Conservation (phyloP, 1,139 yeast genomes). For the Taphrina flavorubra region DNA sequence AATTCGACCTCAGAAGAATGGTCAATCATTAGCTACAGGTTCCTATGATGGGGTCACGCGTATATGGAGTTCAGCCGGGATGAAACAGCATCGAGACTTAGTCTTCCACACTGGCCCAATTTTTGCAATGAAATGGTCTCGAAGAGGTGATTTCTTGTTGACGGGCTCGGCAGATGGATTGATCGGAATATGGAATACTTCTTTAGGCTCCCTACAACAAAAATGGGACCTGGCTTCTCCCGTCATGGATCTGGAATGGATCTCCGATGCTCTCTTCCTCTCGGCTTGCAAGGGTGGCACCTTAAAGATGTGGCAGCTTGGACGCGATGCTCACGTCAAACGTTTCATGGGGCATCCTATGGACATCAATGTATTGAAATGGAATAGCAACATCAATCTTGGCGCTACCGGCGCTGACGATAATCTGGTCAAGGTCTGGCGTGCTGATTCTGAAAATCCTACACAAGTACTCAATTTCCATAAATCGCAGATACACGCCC, state of each 20-base stretch:
- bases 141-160: slow-evolving; percentile 54
- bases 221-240: slow-evolving; percentile 52
- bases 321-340: slow-evolving; percentile 62
- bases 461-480: slow-evolving; percentile 30
- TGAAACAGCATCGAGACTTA: slow-evolving; percentile 61
- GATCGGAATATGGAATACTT: slow-evolving; percentile 63
- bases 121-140: slow-evolving; percentile 60
- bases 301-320: slow-evolving; percentile 65
- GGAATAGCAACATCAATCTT: slow-evolving; percentile 56
- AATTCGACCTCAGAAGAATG: slow-evolving; percentile 36
- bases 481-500: slow-evolving; percentile 24
- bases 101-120: slow-evolving; percentile 63
- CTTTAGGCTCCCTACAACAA: slow-evolving; percentile 58
- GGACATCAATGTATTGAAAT: slow-evolving; percentile 63
- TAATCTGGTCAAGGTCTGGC: slow-evolving; percentile 43
- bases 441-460: slow-evolving; percentile 37
- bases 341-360: slow-evolving; percentile 71
- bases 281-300: slow-evolving; percentile 65
- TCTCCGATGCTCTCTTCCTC: slow-evolving; percentile 72
- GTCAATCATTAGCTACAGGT: slow-evolving; percentile 33
- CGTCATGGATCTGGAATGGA: slow-evolving; percentile 72
- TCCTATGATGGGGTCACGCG: slow-evolving; percentile 42
- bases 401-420: slow-evolving; percentile 54
- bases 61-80: slow-evolving; percentile 37
- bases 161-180: slow-evolving; percentile 56